Conservation (phyloP, 257 asterid species). For the Perilla frutescens region DNA sequence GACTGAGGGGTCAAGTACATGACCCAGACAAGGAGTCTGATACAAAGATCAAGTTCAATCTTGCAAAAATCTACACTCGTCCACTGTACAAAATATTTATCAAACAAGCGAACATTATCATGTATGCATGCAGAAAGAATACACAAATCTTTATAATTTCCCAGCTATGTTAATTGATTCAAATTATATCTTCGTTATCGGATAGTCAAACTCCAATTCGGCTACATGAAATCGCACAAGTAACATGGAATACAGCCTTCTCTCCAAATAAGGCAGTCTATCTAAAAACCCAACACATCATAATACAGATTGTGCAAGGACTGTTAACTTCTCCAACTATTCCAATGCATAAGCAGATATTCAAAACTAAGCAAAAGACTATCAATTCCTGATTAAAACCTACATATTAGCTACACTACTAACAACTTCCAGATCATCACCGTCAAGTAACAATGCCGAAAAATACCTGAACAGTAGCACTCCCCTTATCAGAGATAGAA, state of each 20-base stretch:
- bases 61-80: neutral
- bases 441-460: neutral
- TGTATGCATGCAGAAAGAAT: neutral
- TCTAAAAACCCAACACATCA: neutral
- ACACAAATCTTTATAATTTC: neutral
- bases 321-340: conserved; percentile 1
- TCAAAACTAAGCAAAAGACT: neutral
- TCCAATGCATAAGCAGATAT: conserved; percentile 11
- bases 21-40: no score
- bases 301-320: neutral
- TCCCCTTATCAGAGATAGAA: conserved; percentile 70
- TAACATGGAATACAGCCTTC: neutral
- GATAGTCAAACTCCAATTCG: conserved; percentile 1
- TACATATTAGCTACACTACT: neutral
- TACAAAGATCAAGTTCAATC: neutral
- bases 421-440: neutral
- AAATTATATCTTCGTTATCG: neutral
- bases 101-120: neutral
- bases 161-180: conserved; percentile 1
- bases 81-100: neutral
- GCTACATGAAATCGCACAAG: neutral
- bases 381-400: neutral
- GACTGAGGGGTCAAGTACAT: no score
- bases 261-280: neutral
- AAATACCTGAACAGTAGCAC: conserved; percentile 74